Base-by-base conservation (phyloP, 306 rosid genomes). In the Vicia sativa region DNA sequence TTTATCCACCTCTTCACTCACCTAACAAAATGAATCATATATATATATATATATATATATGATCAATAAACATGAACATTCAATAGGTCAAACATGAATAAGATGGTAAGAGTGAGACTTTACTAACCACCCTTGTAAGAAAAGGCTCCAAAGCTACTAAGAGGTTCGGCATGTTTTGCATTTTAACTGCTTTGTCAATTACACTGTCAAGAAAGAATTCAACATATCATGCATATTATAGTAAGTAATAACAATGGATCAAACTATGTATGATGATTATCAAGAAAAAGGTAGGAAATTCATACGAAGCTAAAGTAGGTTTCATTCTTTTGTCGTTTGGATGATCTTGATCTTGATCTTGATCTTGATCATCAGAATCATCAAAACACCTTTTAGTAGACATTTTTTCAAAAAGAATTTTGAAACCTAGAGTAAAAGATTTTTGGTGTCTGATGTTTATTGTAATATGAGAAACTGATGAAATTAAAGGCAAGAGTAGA, bases 221-320 rank as follows among this genome's bases (percentile, higher is more conserved):
- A 1, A 50, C 23, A 6, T 5, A 57, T 42, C 50, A 10, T 10
- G 39, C 3, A 57, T 13, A 31, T 31, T 6, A 34, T 7, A 29
- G n/a, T n/a, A n/a, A n/a, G n/a, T n/a, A n/a, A n/a, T n/a, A n/a
- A 34, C 1, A 34, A 34, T 34, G 38, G 9, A 34, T 34, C 38
- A 34, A 34, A 34, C 1, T 7, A 34, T 6, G 38, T 34, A 34
- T 7, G 38, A 34, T 34, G 2, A 34, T 34, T 34, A 7, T 50
- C 7, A 21, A 21, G 34, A 52, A 3, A 23, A 2, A 43, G 37
- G 14, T 46, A 43, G 18, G 49, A 25, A 23, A 39, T 15, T 44
- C 97, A 14, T 88, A 93, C 98, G 95, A 90, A 19, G 98, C 86
- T 48, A 90, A 80, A 76, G 78, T 73, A 6, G 88, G 67, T 61